phyloP scores from a whole-genome alignment of 2,329 filamentous ascomycete genomes.

The Cadophora sp. region DNA sequence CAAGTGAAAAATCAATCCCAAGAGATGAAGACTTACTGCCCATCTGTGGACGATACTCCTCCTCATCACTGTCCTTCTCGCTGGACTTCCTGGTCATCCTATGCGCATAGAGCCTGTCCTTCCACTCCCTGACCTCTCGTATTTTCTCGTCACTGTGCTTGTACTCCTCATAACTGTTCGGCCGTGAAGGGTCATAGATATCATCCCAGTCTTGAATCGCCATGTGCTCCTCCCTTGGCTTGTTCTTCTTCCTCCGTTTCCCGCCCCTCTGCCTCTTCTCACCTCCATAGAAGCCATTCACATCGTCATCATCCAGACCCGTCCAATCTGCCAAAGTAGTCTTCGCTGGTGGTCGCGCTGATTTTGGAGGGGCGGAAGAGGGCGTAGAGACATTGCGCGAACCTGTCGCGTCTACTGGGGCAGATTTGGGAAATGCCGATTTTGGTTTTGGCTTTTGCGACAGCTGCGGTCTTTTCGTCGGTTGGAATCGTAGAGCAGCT shows the following conservation, averaged over 20 bases:
- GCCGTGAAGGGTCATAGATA: conserved; percentile 83
- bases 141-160: conserved; percentile 84
- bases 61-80: conserved; percentile 51
- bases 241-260: conserved; percentile 69
- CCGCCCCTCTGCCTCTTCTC: conserved; percentile 76
- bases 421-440: conserved; percentile 59
- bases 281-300: conserved; percentile 65
- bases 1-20: background rate
- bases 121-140: conserved; percentile 84
- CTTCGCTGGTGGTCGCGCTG: conserved; percentile 59
- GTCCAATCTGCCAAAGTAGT: conserved; percentile 83
- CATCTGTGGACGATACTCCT: conserved; percentile 50
- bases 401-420: conserved; percentile 38
- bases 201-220: conserved; percentile 82
- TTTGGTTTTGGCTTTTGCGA: conserved; percentile 68
- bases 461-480: conserved; percentile 79
- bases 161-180: conserved; percentile 86
- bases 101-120: conserved; percentile 78
- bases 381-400: conserved; percentile 42
- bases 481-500: conserved; percentile 83
- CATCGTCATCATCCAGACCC: conserved; percentile 80
- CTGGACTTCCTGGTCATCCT: conserved; percentile 58
- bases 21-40: conserved; percentile 50
- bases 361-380: conserved; percentile 42
- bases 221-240: conserved; percentile 70